Conservation (phyloP, 176 grass and related monocot genomes). For the Musa schizocarpa region DNA sequence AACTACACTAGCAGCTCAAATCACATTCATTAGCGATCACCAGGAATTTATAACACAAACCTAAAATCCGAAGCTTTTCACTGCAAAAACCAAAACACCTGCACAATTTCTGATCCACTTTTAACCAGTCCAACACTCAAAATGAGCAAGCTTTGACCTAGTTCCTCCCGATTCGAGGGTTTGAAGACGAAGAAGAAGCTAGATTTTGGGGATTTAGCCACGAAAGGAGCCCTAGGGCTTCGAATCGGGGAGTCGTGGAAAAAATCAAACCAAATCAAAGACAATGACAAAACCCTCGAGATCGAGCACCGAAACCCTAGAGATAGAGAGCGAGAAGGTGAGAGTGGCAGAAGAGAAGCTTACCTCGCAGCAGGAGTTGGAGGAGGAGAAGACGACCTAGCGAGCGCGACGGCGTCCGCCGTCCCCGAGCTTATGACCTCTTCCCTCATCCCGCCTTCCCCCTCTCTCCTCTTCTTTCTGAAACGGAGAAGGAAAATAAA, state of each 20-base stretch:
- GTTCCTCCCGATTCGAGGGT: not conserved
- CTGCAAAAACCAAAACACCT: not conserved
- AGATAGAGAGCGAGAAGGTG: not conserved
- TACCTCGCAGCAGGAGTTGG: constrained; percentile 83
- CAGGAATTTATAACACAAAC: not conserved
- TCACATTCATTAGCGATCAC: not conserved
- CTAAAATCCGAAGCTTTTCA: not conserved
- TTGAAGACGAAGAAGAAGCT: not conserved
- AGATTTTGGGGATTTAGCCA: not conserved
- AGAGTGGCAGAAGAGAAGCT: not conserved
- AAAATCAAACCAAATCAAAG: not conserved
- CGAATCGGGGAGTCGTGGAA: not conserved
- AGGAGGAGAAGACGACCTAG: constrained; percentile 67
- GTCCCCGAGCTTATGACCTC: constrained; percentile 84
- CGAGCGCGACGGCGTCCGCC: constrained; percentile 51
- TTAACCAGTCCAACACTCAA: not conserved
- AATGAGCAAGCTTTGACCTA: not conserved
- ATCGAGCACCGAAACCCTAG: not conserved
- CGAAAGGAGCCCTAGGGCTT: not conserved
- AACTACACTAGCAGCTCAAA: too few relatives aligned
- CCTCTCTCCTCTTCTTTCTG: not conserved
- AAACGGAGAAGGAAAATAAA: too few relatives aligned
- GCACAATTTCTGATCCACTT: not conserved
- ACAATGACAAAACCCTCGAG: not conserved
- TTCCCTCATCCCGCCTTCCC: constrained; percentile 54